These are phyloP conservation scores for Solanum pimpinellifolium DNA, from an alignment of 257 asterid species.

Conservation along the genomic window DNA sequence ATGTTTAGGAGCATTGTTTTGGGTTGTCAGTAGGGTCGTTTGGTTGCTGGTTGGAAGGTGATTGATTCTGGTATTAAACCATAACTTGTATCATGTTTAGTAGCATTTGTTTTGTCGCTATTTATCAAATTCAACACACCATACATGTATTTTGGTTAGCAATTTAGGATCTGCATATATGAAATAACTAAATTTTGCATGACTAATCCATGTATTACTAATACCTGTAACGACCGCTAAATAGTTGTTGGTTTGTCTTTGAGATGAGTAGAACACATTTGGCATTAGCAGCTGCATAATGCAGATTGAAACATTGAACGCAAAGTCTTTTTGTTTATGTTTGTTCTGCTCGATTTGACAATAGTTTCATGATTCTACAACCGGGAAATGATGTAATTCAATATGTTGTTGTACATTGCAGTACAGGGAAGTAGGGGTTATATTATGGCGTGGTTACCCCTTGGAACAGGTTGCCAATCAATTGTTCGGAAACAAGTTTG, in stretches of 20 bases:
- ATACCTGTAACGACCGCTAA: neutral
- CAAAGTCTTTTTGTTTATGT: neutral
- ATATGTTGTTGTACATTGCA: neutral
- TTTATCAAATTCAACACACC: neutral
- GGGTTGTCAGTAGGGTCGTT: neutral
- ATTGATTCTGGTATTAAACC: too few relatives aligned
- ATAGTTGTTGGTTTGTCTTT: neutral
- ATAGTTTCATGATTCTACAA: neutral
- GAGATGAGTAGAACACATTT: neutral
- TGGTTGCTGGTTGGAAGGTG: neutral
- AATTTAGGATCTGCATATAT: neutral
- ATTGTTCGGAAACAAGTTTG: conserved; percentile 60
- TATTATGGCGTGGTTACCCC: conserved; percentile 87
- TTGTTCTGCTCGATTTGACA: neutral
- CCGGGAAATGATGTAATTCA: neutral
- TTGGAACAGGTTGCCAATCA: conserved; percentile 72
- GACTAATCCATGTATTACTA: too few relatives aligned
- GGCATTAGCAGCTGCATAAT: neutral
- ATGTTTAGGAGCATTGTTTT: neutral
- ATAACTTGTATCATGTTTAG: neutral
- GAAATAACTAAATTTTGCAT: too few relatives aligned
- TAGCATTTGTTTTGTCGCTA: neutral
- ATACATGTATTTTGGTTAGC: neutral
- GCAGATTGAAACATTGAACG: neutral
- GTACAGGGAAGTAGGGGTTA: conserved; percentile 89